These are phyloP conservation scores for Saturnispora silvae DNA, from an alignment of 805 yeast genomes.

Conservation along the genomic window DNA sequence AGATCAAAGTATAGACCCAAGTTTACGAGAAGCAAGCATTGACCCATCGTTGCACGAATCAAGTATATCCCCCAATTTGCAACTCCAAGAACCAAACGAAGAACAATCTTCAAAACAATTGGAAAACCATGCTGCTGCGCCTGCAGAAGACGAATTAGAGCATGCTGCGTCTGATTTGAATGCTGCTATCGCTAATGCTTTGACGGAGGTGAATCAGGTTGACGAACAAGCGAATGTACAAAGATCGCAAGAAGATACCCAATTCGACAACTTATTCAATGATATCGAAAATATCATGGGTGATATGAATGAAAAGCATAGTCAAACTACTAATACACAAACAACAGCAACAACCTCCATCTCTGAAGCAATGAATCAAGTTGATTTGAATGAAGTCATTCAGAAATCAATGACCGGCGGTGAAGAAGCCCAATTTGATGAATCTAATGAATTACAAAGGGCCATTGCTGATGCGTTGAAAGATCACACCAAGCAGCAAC, in stretches of 20 bases:
- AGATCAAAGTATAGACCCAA: neutral
- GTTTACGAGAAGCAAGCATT: too few species aligned
- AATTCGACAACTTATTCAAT: slow-evolving; percentile 7
- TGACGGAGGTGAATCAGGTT: slow-evolving; percentile 9
- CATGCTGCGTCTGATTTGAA: slow-evolving; percentile 13
- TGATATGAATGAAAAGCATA: neutral
- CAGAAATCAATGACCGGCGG: slow-evolving; percentile 13
- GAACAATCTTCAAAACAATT: neutral
- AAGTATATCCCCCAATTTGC: too few species aligned
- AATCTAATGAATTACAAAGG: slow-evolving; percentile 16
- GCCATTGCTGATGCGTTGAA: slow-evolving; percentile 22
- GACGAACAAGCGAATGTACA: neutral
- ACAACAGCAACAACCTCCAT: neutral
- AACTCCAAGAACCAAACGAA: neutral
- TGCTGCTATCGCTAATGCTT: slow-evolving; percentile 20
- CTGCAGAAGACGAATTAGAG: slow-evolving; percentile 7
- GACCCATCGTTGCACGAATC: too few species aligned
- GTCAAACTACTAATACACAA: neutral
- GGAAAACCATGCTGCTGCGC: neutral
- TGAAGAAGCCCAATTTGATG: slow-evolving; percentile 12
- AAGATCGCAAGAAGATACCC: slow-evolving; percentile 2
- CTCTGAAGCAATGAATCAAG: slow-evolving; percentile 10
- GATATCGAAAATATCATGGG: slow-evolving; percentile 8
- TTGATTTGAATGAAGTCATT: slow-evolving; percentile 14
- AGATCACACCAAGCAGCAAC: slow-evolving; percentile 8